Percentiles rank a stretch among this genome's conserved stretches.
Conservation (phyloP, 495 filamentous ascomycete species). For the Podospora tetraspora region DNA sequence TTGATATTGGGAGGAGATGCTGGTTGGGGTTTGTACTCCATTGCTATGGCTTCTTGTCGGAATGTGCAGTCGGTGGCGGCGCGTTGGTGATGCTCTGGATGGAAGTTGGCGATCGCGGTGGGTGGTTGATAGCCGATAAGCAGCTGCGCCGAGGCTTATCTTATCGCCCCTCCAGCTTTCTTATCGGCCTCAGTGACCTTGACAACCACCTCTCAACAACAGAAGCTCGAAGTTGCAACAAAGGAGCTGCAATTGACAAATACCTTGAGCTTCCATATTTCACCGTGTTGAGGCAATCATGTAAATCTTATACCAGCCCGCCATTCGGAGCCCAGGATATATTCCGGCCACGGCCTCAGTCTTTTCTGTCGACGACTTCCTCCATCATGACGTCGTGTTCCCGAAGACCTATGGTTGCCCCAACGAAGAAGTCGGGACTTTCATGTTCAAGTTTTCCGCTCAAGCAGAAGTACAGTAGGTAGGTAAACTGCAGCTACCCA, state of each 20-base stretch:
- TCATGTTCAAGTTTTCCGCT: background rate
- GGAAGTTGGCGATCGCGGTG: background rate
- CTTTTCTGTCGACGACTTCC: background rate
- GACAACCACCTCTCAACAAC: background rate
- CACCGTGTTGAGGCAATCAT: too few species aligned
- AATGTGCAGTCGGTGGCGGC: background rate
- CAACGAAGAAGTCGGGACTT: background rate
- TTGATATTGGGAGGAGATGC: constrained; percentile 26
- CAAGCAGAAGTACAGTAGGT: background rate
- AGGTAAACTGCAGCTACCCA: too few species aligned
- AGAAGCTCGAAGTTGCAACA: background rate
- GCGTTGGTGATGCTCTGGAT: background rate
- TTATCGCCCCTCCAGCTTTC: background rate
- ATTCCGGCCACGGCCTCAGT: background rate
- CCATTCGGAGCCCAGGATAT: too few species aligned
- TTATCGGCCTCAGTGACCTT: background rate
- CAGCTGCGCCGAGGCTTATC: background rate
- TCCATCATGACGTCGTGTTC: background rate
- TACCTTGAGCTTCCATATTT: too few species aligned
- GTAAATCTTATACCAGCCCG: too few species aligned
- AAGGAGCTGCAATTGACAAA: background rate
- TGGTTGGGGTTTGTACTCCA: constrained; percentile 30
- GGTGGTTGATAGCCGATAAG: background rate
- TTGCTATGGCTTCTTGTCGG: background rate
- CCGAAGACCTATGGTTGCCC: background rate